These are phyloP conservation scores for Phytophthora ramorum DNA, from an alignment of 352 stramenopile genomes.

Conservation along the genomic window DNA sequence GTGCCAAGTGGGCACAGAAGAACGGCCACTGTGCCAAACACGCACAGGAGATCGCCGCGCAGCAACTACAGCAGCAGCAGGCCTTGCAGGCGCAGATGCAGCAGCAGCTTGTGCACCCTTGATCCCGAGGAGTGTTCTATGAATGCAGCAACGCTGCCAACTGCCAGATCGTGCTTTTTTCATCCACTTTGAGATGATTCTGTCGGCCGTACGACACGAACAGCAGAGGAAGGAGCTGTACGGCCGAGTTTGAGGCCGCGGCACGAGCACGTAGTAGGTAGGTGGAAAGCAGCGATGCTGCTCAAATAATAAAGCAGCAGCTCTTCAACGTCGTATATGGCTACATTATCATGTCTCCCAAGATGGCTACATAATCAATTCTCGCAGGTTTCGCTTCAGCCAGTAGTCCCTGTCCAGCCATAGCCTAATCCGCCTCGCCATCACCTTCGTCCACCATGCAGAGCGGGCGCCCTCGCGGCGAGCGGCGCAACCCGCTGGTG, in stretches of 20 bases:
- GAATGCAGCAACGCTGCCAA: constrained; percentile 25
- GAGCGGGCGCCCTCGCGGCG: constrained; percentile 44
- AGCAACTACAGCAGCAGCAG: constrained; percentile 55
- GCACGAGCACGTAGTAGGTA: constrained; percentile 25
- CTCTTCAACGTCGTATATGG: neutral
- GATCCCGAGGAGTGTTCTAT: constrained; percentile 14
- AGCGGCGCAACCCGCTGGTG: constrained; percentile 86
- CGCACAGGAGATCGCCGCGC: constrained; percentile 80
- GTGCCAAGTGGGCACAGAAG: constrained; percentile 90
- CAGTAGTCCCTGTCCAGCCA: constrained; percentile 13
- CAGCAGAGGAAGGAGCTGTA: constrained; percentile 15
- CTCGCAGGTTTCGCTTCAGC: constrained; percentile 4
- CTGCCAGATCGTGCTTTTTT: too few relatives aligned
- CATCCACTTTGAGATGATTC: too few relatives aligned
- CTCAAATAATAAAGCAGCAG: constrained; percentile 33
- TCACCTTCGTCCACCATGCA: constrained; percentile 33
- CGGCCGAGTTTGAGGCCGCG: neutral
- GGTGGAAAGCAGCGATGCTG: constrained; percentile 24
- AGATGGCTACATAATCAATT: neutral
- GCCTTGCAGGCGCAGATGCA: constrained; percentile 48
- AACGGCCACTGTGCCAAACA: constrained; percentile 90
- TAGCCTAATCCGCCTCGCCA: neutral
- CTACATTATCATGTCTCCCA: neutral
- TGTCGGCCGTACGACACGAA: constrained; percentile 10
- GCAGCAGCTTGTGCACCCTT: constrained; percentile 50